These are phyloP conservation scores for Amanita fuliginea DNA, from an alignment of 768 basidiomycete species.

Conservation along the genomic window DNA sequence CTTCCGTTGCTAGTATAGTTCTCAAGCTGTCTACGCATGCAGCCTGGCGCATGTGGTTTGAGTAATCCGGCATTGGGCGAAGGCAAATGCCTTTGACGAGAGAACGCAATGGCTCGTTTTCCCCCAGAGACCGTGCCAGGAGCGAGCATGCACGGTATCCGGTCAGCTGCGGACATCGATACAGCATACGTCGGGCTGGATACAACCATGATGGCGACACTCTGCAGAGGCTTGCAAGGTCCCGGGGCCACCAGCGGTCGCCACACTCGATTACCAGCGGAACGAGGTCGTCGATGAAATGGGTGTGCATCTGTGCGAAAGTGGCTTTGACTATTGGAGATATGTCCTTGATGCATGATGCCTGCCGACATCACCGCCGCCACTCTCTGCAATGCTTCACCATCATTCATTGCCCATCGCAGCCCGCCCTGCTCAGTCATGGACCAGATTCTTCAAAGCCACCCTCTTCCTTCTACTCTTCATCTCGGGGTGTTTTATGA, in stretches of 20 bases:
- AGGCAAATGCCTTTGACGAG: slow-evolving; percentile 32
- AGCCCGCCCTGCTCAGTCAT: slow-evolving; percentile 41
- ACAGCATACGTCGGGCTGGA: slow-evolving; percentile 33
- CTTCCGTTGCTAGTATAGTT: slow-evolving; percentile 29
- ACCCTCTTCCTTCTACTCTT: slow-evolving; percentile 48
- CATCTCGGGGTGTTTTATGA: slow-evolving; percentile 51
- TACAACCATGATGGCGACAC: slow-evolving; percentile 39
- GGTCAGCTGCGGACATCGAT: slow-evolving; percentile 27
- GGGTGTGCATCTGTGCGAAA: neutral
- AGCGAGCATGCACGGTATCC: slow-evolving; percentile 29
- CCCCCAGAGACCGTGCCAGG: slow-evolving; percentile 30
- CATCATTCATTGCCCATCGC: slow-evolving; percentile 39
- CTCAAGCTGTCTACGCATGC: slow-evolving; percentile 17
- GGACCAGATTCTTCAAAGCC: slow-evolving; percentile 38
- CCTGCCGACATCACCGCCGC: neutral
- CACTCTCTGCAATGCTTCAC: neutral
- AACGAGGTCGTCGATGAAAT: slow-evolving; percentile 40
- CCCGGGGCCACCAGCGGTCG: slow-evolving; percentile 43
- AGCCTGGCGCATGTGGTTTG: neutral
- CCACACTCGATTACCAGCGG: slow-evolving; percentile 38
- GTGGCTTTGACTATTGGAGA: neutral
- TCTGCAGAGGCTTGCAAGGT: slow-evolving; percentile 35
- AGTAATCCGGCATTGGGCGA: slow-evolving; percentile 18
- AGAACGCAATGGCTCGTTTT: slow-evolving; percentile 22
- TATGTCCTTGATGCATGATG: neutral